phyloP scores from a whole-genome alignment of 2,329 filamentous ascomycete genomes.

The Cladosporium cucumerinum region DNA sequence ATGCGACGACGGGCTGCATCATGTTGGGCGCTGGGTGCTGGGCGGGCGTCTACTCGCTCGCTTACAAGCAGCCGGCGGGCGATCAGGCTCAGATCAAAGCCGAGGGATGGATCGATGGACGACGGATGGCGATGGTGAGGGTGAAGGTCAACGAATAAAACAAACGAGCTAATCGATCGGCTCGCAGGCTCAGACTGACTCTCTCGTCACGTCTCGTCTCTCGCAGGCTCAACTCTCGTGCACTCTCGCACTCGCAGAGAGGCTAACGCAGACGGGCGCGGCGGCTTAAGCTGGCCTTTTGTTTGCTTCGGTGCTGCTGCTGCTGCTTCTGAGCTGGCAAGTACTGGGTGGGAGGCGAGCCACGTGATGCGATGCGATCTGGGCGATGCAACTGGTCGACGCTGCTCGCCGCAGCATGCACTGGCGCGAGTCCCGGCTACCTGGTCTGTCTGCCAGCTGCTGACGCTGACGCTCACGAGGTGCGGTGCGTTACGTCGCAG shows the following conservation, averaged over 20 bases:
- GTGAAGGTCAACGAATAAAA: background rate
- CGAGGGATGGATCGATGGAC: background rate
- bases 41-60: constrained; percentile 12
- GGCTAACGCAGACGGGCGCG: constrained; percentile 9
- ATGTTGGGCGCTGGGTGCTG: constrained; percentile 21
- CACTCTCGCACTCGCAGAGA: background rate
- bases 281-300: constrained; percentile 13
- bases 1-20: constrained; percentile 28
- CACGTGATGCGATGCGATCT: constrained; percentile 7
- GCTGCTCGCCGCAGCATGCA: constrained; percentile 10
- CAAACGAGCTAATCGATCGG: background rate
- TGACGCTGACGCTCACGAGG: constrained; percentile 15
- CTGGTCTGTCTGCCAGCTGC: constrained; percentile 14
- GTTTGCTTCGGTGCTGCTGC: constrained; percentile 12
- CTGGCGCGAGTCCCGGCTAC: constrained; percentile 17
- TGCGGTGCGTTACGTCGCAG: constrained; percentile 12
- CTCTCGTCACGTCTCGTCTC: background rate
- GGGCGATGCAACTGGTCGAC: constrained; percentile 6
- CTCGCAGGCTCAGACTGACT: background rate
- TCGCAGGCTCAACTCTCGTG: background rate
- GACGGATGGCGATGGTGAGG: background rate
- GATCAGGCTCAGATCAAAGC: background rate
- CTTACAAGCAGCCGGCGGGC: constrained; percentile 11
- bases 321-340: constrained; percentile 4
- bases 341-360: constrained; percentile 1